A percentile compares a stretch with the other conserved stretches of the same genome.
Evolutionary conservation across 345 rosid species (phyloP).

Genomic region (Sisymbrium irio): DNA sequence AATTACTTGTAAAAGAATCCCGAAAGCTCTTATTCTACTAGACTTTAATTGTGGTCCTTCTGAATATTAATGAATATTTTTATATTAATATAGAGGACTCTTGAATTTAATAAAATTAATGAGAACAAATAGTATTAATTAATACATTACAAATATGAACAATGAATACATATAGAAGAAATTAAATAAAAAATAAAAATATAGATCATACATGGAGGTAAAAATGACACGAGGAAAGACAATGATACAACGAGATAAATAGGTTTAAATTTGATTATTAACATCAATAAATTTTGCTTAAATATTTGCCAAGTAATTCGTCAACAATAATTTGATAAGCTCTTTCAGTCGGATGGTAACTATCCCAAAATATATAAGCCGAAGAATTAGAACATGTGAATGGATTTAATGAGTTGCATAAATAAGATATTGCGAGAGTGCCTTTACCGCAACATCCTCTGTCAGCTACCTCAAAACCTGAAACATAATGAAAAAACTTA

Average conservation of each 20-base stretch:
- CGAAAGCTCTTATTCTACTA: too few species aligned
- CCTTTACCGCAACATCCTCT: slow-evolving; percentile 52
- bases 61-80: too few species aligned
- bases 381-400: slow-evolving; percentile 38
- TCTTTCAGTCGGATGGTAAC: slow-evolving; percentile 59
- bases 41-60: too few species aligned
- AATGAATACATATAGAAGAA: not conserved
- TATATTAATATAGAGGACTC: too few species aligned
- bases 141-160: not conserved
- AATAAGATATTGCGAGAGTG: slow-evolving; percentile 36
- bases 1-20: too few species aligned
- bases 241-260: not conserved
- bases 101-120: too few species aligned
- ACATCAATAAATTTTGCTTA: not conserved
- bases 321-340: slow-evolving; percentile 34
- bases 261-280: not conserved
- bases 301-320: not conserved
- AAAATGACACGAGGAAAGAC: not conserved
- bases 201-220: not conserved
- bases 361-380: slow-evolving; percentile 51
- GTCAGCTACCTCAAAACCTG: slow-evolving; percentile 40
- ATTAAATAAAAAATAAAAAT: not conserved
- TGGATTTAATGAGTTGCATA: slow-evolving; percentile 41
- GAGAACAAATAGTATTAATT: too few species aligned
- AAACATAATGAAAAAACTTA: not conserved